Evolutionary conservation across 2,329 filamentous ascomycete genomes (phyloP), one percentile per base, ranked within the genome.

Genomic region (Epichloe sibirici): DNA sequence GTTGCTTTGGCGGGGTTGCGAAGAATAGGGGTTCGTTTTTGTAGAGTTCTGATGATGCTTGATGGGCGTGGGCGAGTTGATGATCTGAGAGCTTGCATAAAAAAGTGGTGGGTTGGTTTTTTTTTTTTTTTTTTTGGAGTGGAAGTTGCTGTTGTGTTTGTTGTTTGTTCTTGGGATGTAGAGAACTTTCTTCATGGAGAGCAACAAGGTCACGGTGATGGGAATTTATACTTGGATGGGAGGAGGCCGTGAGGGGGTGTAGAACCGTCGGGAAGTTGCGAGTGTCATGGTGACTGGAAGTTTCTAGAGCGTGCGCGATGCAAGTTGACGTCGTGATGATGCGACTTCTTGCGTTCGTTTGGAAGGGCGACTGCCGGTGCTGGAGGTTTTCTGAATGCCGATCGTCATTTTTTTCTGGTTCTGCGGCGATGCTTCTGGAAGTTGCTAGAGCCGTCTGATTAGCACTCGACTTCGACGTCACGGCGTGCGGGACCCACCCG

Each of bases 41-140:
- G 57, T 5, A 51, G 23, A 50, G 44, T 51, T 45, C 55, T 58
- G 55, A 62, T 56, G 42, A 64, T 53, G 58, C 50, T 57, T 57
- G 53, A 52, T 52, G 57, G 55, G 56, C 62, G 55, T 52, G 57
- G 55, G 56, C 62, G 55, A 47, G 54, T 53, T 57, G 52, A 42
- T 61, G 52, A 42, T 61, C 50, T 58, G 57, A 55, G 55, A 57
- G 58, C 55, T 55, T 61, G 58, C 57, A 62, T 61, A 54, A 53
- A 62, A 37, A 11, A 23, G 35, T 39, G 17, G 23, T 44, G 23
- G 4, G n/a, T 21, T 21, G 17, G 17, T 17, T 17, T 2, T 2
- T 17, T 17, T 17, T 17, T 17, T 17, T 21, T 21, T 21, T 21
- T 21, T 21, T 21, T 21, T 21, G 17, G 17, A 21, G 17, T 21